Base-by-base conservation (phyloP, 2,329 filamentous ascomycete genomes). In the Alternaria angustiovoidea region DNA sequence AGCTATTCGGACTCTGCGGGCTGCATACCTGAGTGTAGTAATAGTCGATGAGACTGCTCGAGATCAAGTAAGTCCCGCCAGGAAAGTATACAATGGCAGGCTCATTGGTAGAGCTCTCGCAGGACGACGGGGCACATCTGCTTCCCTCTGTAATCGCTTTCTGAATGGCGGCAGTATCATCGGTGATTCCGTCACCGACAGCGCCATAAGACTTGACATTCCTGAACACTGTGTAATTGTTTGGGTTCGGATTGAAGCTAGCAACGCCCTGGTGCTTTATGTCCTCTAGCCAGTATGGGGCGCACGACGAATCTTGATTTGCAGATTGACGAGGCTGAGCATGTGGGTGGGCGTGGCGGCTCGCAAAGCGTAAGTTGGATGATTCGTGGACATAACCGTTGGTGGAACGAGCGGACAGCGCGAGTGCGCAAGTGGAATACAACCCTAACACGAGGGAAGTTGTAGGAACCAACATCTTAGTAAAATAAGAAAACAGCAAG, bases 21-120 rank as follows among this genome's bases (percentile, higher is more conserved):
- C 11, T 49, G 12, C 61, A 51, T 55, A 74, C 72, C 54, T 89
- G 84, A 6, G 88, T 90, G 61, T 86, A 85, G 75, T 89, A 90
- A 67, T 87, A 88, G 67, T 87, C 82, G 54, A 88, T 82, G 62
- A 91, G 87, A 2, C 85, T 81, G 0, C 79, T 77, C 42, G 82
- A 87, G 58, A 88, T 81, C 2, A 86, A 51, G 64, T 91, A 91
- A 0, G 83, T 88, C 43, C 87, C 87, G 18, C 81, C 80, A 4
- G 84, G 85, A 66, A 87, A 86, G 71, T 87, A 87, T n/a, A 88
- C 81, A 22, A 86, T 75, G 3, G 84, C 85, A 2, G 86, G 85
- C 2, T 82, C 84, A 1, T 78, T 83, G 0, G 86, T 86, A 5
- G 81, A 77, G 5, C 77, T 80, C n/a, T 68, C 65, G 62, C 82